Evolutionary conservation across 306 rosid genomes (phyloP), one percentile per base, ranked within the genome.

Genomic region (Argentina anserina): DNA sequence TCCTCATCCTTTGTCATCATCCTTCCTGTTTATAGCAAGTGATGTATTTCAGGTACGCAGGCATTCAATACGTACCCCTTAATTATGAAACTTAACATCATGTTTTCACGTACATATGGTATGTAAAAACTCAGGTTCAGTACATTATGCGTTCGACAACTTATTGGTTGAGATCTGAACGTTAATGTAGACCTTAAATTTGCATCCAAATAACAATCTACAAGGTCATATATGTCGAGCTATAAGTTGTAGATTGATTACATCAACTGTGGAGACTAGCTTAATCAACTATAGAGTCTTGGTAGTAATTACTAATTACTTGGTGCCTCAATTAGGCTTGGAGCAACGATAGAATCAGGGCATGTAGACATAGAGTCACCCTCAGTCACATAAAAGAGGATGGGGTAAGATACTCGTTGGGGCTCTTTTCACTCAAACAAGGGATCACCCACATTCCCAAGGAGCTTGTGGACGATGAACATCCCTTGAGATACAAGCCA

Each of bases 1-100:
- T 47, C 46, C 62, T n/a, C 45, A 69, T 20, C 45, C 45, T 12
- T n/a, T n/a, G 39, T 60, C 61, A 31, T 46, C 72, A 47, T 68
- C 72, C 20, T 46, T 68, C 42, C 0, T 47, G 3, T 68, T 47
- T 26, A 8, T 69, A 18, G 61, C 73, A 0, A 53, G 61, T 33
- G 73, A 69, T 47, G 71, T 20, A 67, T 17, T 43, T 45, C 71
- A 67, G 71, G 56, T 65, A 65, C 4, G 20, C 20, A 45, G 3
- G 20, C 47, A 13, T 14, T 14, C 50, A 45, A 14, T 13, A n/a
- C n/a, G n/a, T n/a, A 45, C 20, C 50, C 18, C 10, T 12, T 15
- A 41, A 41, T 41, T 9, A 41, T 40, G 12, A 39, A 39, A 9
- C 2, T 41, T 4, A 1, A 39, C 8, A 11, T 39, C n/a, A n/a